These are phyloP conservation scores for Termitomyces sp. DNA, from an alignment of 768 basidiomycete genomes.

Conservation along the genomic window DNA sequence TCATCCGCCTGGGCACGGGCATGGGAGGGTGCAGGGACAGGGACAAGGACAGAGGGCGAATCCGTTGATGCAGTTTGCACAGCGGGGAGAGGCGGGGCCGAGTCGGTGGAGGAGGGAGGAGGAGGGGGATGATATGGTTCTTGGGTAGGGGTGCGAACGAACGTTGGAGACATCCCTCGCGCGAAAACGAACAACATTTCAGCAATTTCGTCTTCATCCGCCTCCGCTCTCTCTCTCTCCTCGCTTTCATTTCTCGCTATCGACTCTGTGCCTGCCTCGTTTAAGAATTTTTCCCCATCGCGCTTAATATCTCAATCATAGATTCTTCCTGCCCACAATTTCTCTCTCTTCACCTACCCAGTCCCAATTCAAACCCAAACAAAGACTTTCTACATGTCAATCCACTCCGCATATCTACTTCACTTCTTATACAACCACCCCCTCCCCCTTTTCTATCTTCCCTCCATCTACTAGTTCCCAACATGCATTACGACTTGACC, in stretches of 20 bases:
- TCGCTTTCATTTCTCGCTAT: neutral
- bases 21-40: slow-evolving; percentile 5
- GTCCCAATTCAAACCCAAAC: too few species aligned
- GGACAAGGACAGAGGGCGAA: slow-evolving; percentile 3
- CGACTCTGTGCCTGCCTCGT: neutral
- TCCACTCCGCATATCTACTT: too few species aligned
- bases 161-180: neutral
- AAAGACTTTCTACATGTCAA: too few species aligned
- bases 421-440: too few species aligned
- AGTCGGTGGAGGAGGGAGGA: slow-evolving; percentile 3
- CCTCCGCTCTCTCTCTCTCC: neutral
- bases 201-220: neutral
- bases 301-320: too few species aligned
- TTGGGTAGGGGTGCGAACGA: slow-evolving; percentile 6
- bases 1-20: slow-evolving; percentile 6
- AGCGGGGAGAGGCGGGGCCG: neutral
- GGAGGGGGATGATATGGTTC: slow-evolving; percentile 19
- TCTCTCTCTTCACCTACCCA: too few species aligned
- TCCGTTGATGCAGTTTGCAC: slow-evolving; percentile 9
- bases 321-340: too few species aligned
- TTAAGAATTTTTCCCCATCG: neutral
- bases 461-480: too few species aligned
- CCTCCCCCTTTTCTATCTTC: too few species aligned
- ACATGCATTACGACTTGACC: neutral
- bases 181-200: neutral